These are phyloP conservation scores for Sedum album DNA, from an alignment of 164 flowering plant genomes.

Conservation along the genomic window DNA sequence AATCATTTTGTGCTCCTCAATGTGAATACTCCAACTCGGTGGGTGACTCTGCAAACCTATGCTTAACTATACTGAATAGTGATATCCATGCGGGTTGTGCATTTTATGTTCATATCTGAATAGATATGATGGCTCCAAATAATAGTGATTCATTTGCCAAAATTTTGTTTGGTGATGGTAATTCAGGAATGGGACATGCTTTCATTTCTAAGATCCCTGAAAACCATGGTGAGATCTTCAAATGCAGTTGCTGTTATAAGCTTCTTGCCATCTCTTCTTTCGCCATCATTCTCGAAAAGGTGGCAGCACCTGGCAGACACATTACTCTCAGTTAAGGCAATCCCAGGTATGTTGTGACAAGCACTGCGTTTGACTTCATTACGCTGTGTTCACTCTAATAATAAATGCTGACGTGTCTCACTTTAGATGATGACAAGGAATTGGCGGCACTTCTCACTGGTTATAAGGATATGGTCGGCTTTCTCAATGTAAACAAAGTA, in stretches of 20 bases:
- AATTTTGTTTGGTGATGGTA: neutral
- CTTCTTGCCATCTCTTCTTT: constrained; percentile 74
- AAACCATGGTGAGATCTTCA: constrained; percentile 50
- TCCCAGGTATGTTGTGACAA: constrained; percentile 46
- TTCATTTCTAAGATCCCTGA: constrained; percentile 72
- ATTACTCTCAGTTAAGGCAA: constrained; percentile 76
- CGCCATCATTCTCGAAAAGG: constrained; percentile 64
- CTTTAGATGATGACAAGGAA: constrained; percentile 16
- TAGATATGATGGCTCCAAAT: no score
- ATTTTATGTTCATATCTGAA: no score
- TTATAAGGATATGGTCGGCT: constrained; percentile 80
- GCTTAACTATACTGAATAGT: neutral
- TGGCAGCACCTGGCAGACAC: constrained; percentile 97
- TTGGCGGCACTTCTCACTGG: neutral
- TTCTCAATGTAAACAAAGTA: constrained; percentile 79
- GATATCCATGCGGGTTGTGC: no score
- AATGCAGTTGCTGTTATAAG: constrained; percentile 83
- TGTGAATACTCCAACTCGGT: constrained; percentile 66
- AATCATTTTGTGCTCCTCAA: constrained; percentile 86
- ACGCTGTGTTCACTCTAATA: neutral
- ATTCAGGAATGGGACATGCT: constrained; percentile 92
- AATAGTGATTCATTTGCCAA: no score
- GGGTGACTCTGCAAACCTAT: constrained; percentile 12
- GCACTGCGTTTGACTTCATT: neutral
- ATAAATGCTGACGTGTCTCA: neutral